Evolutionary conservation across 2,329 filamentous ascomycete species (phyloP).

Genomic region (Thelonectria olida): DNA sequence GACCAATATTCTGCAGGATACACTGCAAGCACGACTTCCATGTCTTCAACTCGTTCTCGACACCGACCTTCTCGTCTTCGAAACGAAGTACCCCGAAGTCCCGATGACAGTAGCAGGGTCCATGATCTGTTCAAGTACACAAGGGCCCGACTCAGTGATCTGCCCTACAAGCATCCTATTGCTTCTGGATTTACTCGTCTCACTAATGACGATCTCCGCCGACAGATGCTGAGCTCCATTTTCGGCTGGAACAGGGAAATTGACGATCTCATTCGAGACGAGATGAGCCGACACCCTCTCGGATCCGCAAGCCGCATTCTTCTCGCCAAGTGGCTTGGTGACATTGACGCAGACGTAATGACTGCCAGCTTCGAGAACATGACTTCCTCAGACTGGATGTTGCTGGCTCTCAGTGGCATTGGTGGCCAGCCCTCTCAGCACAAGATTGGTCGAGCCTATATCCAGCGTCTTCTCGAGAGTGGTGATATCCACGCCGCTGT

Average conservation of each 20-base stretch:
- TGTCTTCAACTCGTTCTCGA: slow-evolving; percentile 58
- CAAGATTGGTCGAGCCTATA: slow-evolving; percentile 89
- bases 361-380: slow-evolving; percentile 83
- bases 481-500: slow-evolving; percentile 93
- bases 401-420: slow-evolving; percentile 90
- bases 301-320: slow-evolving; percentile 84
- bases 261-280: slow-evolving; percentile 82
- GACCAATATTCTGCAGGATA: slow-evolving; percentile 64
- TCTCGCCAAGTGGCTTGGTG: slow-evolving; percentile 91
- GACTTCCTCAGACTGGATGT: slow-evolving; percentile 96
- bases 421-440: slow-evolving; percentile 80
- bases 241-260: slow-evolving; percentile 95
- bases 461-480: slow-evolving; percentile 87
- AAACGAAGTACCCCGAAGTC: slow-evolving; percentile 82
- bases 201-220: slow-evolving; percentile 82
- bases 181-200: slow-evolving; percentile 65
- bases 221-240: slow-evolving; percentile 91
- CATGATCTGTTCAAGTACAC: slow-evolving; percentile 89
- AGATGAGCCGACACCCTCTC: slow-evolving; percentile 76
- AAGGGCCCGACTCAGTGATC: slow-evolving; percentile 80
- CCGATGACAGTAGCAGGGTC: slow-evolving; percentile 73
- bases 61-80: slow-evolving; percentile 75
- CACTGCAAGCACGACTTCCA: slow-evolving; percentile 51
- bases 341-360: slow-evolving; percentile 84
- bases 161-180: slow-evolving; percentile 79